A percentile compares a stretch with the other conserved stretches of the same genome.
phyloP scores from a whole-genome alignment of 2,329 filamentous ascomycete genomes.

The Talaromyces atroroseus region DNA sequence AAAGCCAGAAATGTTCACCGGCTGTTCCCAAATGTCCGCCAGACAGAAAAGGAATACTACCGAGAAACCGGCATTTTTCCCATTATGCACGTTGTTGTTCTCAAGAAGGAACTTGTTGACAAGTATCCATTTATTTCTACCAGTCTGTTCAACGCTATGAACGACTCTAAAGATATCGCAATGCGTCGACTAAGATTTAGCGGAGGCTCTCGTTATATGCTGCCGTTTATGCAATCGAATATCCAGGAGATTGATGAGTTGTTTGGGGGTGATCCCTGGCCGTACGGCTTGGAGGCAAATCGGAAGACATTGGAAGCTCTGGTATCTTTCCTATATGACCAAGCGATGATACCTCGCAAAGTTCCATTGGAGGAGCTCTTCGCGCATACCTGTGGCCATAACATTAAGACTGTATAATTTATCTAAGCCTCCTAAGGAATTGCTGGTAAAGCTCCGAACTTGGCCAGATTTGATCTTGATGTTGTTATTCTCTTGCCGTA shows the following conservation, averaged over 20 bases:
- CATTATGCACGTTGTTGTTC: constrained; percentile 29
- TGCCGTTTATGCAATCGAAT: constrained; percentile 29
- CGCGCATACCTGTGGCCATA: constrained; percentile 14
- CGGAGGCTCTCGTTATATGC: constrained; percentile 29
- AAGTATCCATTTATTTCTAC: constrained; percentile 26
- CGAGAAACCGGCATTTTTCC: constrained; percentile 25
- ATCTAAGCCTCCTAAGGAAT: not conserved
- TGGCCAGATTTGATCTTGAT: not conserved
- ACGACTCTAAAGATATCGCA: constrained; percentile 30
- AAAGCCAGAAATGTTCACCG: constrained; percentile 15
- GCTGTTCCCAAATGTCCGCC: constrained; percentile 30
- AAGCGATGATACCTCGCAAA: constrained; percentile 25
- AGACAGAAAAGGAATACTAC: constrained; percentile 30
- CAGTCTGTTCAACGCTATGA: constrained; percentile 28
- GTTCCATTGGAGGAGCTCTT: constrained; percentile 28
- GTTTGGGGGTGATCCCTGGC: constrained; percentile 24
- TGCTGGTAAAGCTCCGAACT: not conserved
- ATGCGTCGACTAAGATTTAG: constrained; percentile 23
- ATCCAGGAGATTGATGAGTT: constrained; percentile 32
- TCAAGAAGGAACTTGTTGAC: constrained; percentile 23
- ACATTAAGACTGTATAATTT: not conserved
- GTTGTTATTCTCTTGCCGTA: not conserved
- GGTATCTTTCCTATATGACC: constrained; percentile 26
- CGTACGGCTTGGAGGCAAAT: constrained; percentile 29
- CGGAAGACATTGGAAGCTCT: constrained; percentile 28